Conservation (phyloP, 2,329 filamentous ascomycete species). For the Hypoxylon sp. region DNA sequence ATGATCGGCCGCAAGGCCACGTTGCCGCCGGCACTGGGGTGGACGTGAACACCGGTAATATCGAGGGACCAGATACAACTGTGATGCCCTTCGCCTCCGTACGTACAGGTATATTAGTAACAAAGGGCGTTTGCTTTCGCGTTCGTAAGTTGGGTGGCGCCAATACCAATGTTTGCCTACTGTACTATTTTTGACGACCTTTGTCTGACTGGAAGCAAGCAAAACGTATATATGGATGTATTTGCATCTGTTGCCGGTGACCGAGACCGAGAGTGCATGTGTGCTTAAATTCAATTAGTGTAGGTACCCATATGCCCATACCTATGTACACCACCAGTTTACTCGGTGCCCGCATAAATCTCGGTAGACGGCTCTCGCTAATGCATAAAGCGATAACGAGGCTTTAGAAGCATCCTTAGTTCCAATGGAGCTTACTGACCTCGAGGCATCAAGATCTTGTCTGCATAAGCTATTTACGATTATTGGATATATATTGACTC, state of each 20-base stretch:
- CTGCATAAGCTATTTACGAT: neutral
- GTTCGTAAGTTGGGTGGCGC: conserved; percentile 23
- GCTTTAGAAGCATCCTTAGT: neutral
- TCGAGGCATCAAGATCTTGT: neutral
- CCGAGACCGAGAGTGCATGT: conserved; percentile 21
- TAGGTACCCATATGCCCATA: no score
- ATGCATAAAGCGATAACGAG: conserved; percentile 29
- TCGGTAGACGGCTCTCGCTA: conserved; percentile 18
- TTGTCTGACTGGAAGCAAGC: conserved; percentile 26
- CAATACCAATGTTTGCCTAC: conserved; percentile 29
- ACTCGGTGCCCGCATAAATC: conserved; percentile 32
- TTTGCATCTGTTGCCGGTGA: conserved; percentile 17
- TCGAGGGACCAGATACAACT: conserved; percentile 10
- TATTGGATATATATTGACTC: conserved; percentile 1
- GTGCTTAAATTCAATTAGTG: neutral
- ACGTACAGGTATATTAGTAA: conserved; percentile 7
- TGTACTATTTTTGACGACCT: conserved; percentile 26
- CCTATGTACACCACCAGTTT: conserved; percentile 7
- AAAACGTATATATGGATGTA: no score
- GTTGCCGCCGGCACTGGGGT: conserved; percentile 39
- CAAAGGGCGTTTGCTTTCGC: conserved; percentile 28
- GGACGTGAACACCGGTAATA: conserved; percentile 13
- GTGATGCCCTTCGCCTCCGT: conserved; percentile 18
- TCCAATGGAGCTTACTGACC: neutral
- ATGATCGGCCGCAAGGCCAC: conserved; percentile 38